Evolutionary conservation across 192 early-diverging fungal species (phyloP).

Genomic region (Cetraspora pellucida): DNA sequence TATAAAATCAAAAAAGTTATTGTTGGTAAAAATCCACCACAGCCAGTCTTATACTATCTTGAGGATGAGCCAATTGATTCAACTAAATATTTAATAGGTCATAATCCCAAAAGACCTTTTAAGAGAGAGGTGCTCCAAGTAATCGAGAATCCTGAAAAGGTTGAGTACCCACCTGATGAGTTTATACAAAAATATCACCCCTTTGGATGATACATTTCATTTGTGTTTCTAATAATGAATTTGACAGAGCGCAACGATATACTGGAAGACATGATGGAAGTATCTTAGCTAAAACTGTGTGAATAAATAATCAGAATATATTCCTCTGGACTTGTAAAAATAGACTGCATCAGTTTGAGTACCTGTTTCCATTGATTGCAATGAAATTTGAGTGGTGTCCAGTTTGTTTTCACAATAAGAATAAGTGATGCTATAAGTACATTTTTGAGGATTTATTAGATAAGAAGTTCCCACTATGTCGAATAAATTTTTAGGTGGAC

Average conservation of each 20-base stretch:
- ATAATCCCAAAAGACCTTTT: slow-evolving; percentile 8
- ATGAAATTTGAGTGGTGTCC: too few relatives aligned
- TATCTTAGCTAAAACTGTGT: slow-evolving; percentile 18
- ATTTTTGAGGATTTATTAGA: slow-evolving; percentile 23
- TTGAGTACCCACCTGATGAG: slow-evolving; percentile 24
- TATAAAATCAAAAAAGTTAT: slow-evolving; percentile 17
- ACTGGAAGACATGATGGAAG: background rate
- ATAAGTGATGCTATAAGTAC: background rate
- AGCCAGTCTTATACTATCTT: too few relatives aligned
- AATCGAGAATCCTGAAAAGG: slow-evolving; percentile 23
- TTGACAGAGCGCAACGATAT: slow-evolving; percentile 7
- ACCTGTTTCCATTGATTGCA: too few relatives aligned
- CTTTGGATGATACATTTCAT: slow-evolving; percentile 18
- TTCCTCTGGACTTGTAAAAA: too few relatives aligned
- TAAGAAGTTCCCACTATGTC: slow-evolving; percentile 6
- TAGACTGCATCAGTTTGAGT: too few relatives aligned
- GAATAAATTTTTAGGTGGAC: slow-evolving; percentile 5
- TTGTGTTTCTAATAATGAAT: too few relatives aligned
- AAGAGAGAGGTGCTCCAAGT: slow-evolving; percentile 26
- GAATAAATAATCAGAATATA: too few relatives aligned
- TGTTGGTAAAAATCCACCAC: slow-evolving; percentile 17
- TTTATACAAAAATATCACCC: slow-evolving; percentile 26
- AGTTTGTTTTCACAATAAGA: too few relatives aligned
- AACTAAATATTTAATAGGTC: slow-evolving; percentile 20
- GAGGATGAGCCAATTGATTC: slow-evolving; percentile 25